Evolutionary conservation across 2,329 filamentous ascomycete species (phyloP).

Genomic region (Massarina eburnea): DNA sequence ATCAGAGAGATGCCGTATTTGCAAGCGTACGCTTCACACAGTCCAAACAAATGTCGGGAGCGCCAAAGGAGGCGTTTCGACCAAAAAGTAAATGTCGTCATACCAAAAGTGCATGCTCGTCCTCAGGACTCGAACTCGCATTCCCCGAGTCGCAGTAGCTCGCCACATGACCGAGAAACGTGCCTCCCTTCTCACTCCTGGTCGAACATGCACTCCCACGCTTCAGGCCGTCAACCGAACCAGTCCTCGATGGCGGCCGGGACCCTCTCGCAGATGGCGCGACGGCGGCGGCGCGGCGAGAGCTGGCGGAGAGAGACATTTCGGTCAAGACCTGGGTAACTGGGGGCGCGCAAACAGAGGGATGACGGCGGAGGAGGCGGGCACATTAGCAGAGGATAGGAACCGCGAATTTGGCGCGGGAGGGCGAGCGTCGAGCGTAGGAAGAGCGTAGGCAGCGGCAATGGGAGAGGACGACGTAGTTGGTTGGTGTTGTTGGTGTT

Average conservation of each 20-base stretch:
- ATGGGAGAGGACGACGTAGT: neutral
- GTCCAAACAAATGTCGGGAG: conserved; percentile 6
- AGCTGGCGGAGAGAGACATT: conserved; percentile 36
- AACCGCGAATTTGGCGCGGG: conserved; percentile 23
- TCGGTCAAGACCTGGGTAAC: conserved; percentile 29
- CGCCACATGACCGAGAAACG: conserved; percentile 11
- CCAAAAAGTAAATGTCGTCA: conserved; percentile 22
- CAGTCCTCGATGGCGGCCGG: conserved; percentile 38
- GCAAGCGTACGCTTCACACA: conserved; percentile 4
- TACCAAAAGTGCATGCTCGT: conserved; percentile 33
- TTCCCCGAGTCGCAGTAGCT: conserved; percentile 16
- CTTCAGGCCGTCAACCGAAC: conserved; percentile 29
- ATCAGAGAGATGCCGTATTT: neutral
- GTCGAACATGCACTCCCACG: conserved; percentile 16
- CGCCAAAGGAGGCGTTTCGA: conserved; percentile 4
- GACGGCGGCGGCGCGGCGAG: conserved; percentile 35
- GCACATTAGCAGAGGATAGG: conserved; percentile 41
- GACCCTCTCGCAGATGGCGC: conserved; percentile 38
- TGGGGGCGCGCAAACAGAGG: conserved; percentile 39
- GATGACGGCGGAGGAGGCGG: conserved; percentile 34
- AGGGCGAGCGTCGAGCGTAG: conserved; percentile 1
- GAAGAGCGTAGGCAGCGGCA: neutral
- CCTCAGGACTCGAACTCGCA: conserved; percentile 17
- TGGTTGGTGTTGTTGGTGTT: neutral
- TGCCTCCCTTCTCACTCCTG: conserved; percentile 9